These are phyloP conservation scores for Ustilago trichophora DNA, from an alignment of 1,284 basidiomycete species.

Conservation along the genomic window DNA sequence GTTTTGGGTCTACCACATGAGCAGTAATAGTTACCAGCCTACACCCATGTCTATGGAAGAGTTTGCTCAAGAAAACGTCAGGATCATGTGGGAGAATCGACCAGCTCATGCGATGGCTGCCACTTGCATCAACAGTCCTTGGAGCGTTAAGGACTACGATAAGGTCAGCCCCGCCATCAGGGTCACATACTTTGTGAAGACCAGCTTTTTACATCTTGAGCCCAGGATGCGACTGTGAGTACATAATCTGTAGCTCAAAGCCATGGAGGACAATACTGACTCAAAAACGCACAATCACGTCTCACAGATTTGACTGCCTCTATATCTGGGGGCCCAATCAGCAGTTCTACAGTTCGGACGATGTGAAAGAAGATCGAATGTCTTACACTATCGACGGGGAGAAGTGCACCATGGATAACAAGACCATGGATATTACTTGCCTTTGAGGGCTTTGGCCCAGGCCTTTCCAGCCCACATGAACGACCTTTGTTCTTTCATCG, in stretches of 20 bases:
- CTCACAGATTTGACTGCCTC: slow-evolving; percentile 9
- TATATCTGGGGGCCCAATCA: slow-evolving; percentile 19
- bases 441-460: too few species aligned
- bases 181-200: slow-evolving; percentile 5
- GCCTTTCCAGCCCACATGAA: too few species aligned
- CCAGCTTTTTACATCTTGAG: too few species aligned
- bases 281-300: too few species aligned
- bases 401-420: slow-evolving; percentile 7
- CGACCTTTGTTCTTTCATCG: too few species aligned
- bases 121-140: slow-evolving; percentile 6
- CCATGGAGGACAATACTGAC: too few species aligned
- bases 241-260: too few species aligned
- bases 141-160: slow-evolving; percentile 11
- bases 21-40: neutral
- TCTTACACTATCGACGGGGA: slow-evolving; percentile 3
- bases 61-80: neutral
- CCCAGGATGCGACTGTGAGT: slow-evolving; percentile 5
- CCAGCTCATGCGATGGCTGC: slow-evolving; percentile 5
- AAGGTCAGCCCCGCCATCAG: slow-evolving; percentile 3
- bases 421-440: slow-evolving; percentile 16
- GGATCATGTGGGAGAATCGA: slow-evolving; percentile 12
- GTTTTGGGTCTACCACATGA: neutral
- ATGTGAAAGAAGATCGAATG: slow-evolving; percentile 1
- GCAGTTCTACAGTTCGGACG: slow-evolving; percentile 3
- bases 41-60: slow-evolving; percentile 3